phyloP scores from a whole-genome alignment of 495 filamentous ascomycete genomes.

The Aspergillus kassunensis region DNA sequence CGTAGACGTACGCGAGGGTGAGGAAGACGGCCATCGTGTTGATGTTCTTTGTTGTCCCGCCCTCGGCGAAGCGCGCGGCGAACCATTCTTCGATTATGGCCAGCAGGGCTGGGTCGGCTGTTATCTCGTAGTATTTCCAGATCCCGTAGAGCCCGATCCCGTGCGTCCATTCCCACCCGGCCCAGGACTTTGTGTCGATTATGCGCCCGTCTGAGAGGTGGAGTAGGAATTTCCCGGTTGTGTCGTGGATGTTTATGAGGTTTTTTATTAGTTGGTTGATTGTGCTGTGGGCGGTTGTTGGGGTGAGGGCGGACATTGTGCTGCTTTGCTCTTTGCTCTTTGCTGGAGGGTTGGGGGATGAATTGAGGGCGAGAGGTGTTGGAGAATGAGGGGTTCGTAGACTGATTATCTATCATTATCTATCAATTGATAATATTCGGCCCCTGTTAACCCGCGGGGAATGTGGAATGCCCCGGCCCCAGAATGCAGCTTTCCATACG shows the following conservation, averaged over 20 bases:
- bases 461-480: background rate
- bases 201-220: constrained; percentile 62
- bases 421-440: background rate
- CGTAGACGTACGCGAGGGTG: constrained; percentile 67
- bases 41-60: constrained; percentile 74
- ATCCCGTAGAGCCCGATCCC: constrained; percentile 74
- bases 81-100: constrained; percentile 67
- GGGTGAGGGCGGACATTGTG: too few species aligned
- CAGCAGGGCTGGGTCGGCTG: constrained; percentile 47
- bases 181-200: constrained; percentile 77
- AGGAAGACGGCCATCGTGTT: constrained; percentile 75
- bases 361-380: background rate
- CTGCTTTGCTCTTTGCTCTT: too few species aligned
- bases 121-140: constrained; percentile 70
- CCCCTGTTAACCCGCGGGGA: background rate
- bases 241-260: constrained; percentile 66
- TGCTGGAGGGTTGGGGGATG: too few species aligned
- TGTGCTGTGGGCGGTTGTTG: constrained; percentile 52
- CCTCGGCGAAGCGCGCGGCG: constrained; percentile 55
- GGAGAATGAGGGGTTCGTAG: background rate
- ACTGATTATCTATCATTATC: background rate
- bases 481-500: background rate
- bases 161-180: constrained; percentile 79
- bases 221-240: constrained; percentile 64
- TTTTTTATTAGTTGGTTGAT: constrained; percentile 62